A percentile compares a stretch with the other conserved stretches of the same genome.
These are phyloP conservation scores for Fusarium avenaceum DNA, from an alignment of 2,329 filamentous ascomycete genomes.

Conservation along the genomic window DNA sequence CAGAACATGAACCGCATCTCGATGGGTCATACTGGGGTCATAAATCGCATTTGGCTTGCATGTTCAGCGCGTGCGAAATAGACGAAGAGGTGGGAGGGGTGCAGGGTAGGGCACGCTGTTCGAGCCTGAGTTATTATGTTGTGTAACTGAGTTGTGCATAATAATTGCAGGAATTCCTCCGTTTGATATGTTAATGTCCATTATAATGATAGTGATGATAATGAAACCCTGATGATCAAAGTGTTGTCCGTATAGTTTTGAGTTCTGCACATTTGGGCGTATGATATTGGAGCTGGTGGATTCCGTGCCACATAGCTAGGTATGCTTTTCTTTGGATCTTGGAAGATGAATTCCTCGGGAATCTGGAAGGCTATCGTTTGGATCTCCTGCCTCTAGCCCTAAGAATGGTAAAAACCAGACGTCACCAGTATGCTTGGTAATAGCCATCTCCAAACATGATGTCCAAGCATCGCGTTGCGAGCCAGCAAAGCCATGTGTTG, in stretches of 20 bases:
- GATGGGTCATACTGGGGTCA: slow-evolving; percentile 38
- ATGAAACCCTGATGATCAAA: slow-evolving; percentile 9
- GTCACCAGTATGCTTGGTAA: slow-evolving; percentile 6
- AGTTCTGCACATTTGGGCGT: slow-evolving; percentile 17
- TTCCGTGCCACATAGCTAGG: slow-evolving; percentile 11
- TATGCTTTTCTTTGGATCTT: slow-evolving; percentile 9
- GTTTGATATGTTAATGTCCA: slow-evolving; percentile 6
- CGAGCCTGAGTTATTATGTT: slow-evolving; percentile 11
- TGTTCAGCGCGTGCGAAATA: slow-evolving; percentile 33
- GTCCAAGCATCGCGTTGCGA: slow-evolving; percentile 2
- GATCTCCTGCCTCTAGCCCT: background rate
- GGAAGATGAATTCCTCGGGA: slow-evolving; percentile 6
- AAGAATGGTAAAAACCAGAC: background rate
- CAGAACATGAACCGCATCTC: slow-evolving; percentile 33
- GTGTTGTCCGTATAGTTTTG: slow-evolving; percentile 15
- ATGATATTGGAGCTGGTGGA: slow-evolving; percentile 5
- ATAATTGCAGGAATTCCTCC: background rate
- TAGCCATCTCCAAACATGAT: slow-evolving; percentile 1
- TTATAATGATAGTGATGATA: slow-evolving; percentile 3
- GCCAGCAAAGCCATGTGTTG: slow-evolving; percentile 39
- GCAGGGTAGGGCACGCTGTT: slow-evolving; percentile 27
- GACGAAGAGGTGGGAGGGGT: slow-evolving; percentile 21
- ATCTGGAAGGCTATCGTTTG: slow-evolving; percentile 7
- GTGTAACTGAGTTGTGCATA: slow-evolving; percentile 21
- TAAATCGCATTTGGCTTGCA: slow-evolving; percentile 30